Percentiles rank a stretch among this genome's conserved stretches.
phyloP scores from a whole-genome alignment of 2,329 filamentous ascomycete genomes.

The Amphichorda felina region DNA sequence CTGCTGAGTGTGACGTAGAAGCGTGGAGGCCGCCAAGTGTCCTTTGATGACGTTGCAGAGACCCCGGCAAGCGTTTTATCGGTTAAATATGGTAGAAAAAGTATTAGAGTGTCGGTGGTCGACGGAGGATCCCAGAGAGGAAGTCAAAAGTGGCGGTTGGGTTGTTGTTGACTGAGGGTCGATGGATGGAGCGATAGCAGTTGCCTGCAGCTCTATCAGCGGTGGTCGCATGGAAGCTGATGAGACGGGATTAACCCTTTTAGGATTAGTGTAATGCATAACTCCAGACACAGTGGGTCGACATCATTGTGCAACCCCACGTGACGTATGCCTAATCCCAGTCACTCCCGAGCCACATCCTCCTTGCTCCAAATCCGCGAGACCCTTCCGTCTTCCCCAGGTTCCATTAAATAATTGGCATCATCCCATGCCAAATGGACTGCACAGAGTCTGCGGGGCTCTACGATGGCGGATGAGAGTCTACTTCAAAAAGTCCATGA shows the following conservation, averaged over 20 bases:
- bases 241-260: slow-evolving; percentile 2
- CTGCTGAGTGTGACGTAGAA: slow-evolving; percentile 7
- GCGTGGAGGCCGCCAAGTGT: too few relatives aligned
- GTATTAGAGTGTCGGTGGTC: too few relatives aligned
- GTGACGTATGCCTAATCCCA: slow-evolving; percentile 11
- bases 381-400: too few relatives aligned
- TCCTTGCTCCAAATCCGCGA: too few relatives aligned
- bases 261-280: slow-evolving; percentile 14
- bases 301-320: slow-evolving; percentile 11
- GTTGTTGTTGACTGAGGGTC: background rate
- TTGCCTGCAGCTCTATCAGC: background rate
- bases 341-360: background rate
- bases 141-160: background rate
- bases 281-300: slow-evolving; percentile 5
- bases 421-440: slow-evolving; percentile 3
- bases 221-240: background rate
- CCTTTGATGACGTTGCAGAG: too few relatives aligned
- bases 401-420: too few relatives aligned
- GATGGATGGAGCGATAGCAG: background rate
- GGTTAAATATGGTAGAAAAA: too few relatives aligned
- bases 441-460: slow-evolving; percentile 5
- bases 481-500: slow-evolving; percentile 61
- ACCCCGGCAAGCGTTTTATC: too few relatives aligned
- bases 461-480: slow-evolving; percentile 46
- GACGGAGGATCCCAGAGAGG: background rate